Percentiles rank a stretch among this genome's conserved stretches.
phyloP scores from a whole-genome alignment of 495 filamentous ascomycete species.

The Melanomma pulvis-pyrius region DNA sequence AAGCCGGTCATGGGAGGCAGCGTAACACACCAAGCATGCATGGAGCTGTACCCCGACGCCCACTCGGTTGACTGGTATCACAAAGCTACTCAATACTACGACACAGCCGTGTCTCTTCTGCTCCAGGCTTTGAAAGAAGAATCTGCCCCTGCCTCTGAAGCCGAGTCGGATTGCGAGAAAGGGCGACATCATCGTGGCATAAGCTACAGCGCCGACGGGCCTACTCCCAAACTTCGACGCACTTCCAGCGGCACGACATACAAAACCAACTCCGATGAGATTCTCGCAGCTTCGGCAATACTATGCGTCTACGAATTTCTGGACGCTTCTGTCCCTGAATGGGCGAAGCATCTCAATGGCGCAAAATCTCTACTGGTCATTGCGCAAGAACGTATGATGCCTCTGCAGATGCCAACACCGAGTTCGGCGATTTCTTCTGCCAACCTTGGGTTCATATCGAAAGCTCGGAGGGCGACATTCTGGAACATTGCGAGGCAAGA shows the following conservation, averaged over 20 bases:
- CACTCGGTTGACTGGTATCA: conserved; percentile 57
- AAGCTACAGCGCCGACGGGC: neutral
- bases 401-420: conserved; percentile 52
- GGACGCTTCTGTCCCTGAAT: conserved; percentile 62
- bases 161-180: conserved; percentile 46
- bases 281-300: conserved; percentile 64
- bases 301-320: conserved; percentile 67
- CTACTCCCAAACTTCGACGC: conserved; percentile 42
- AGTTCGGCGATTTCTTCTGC: conserved; percentile 30
- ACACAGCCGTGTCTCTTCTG: conserved; percentile 63
- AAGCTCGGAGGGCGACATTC: conserved; percentile 62
- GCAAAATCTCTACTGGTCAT: conserved; percentile 66
- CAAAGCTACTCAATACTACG: conserved; percentile 64
- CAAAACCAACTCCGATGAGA: conserved; percentile 59
- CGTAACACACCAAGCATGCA: conserved; percentile 54
- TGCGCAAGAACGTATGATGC: conserved; percentile 66
- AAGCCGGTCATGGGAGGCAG: conserved; percentile 56
- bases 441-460: conserved; percentile 49
- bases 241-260: conserved; percentile 47
- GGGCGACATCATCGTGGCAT: conserved; percentile 14
- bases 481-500: conserved; percentile 70
- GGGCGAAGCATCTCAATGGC: conserved; percentile 66
- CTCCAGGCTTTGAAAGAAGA: conserved; percentile 61
- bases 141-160: conserved; percentile 13
- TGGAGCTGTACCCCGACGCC: conserved; percentile 56